Evolutionary conservation across 306 rosid species (phyloP).

Genomic region (Begonia loranthoides): DNA sequence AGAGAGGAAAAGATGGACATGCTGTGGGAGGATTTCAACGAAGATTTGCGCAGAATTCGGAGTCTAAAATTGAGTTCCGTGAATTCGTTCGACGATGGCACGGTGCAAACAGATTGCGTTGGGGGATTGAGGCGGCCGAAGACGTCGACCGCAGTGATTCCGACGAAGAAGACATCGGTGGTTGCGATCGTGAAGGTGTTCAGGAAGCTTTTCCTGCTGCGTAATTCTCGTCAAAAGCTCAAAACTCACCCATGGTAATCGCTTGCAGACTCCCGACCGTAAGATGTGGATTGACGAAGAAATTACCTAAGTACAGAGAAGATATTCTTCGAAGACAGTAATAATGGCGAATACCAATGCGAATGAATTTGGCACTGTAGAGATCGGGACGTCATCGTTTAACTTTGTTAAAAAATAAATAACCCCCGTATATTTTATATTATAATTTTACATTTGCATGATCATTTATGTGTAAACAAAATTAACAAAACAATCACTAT

Average conservation of each 20-base stretch:
- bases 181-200: constrained; percentile 6
- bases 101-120: background rate
- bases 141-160: background rate
- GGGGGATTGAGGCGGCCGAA: background rate
- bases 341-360: too few relatives aligned
- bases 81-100: constrained; percentile 4
- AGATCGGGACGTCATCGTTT: too few relatives aligned
- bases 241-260: constrained; percentile 5
- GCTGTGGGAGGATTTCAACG: constrained; percentile 14
- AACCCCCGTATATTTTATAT: too few relatives aligned
- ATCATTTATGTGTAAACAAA: too few relatives aligned
- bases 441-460: too few relatives aligned
- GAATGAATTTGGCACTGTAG: too few relatives aligned
- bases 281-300: too few relatives aligned
- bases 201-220: constrained; percentile 9
- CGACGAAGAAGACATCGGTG: constrained; percentile 3
- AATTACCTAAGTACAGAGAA: too few relatives aligned
- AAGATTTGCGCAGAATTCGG: constrained; percentile 11
- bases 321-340: too few relatives aligned
- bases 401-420: too few relatives aligned
- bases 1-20: constrained; percentile 8
- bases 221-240: constrained; percentile 10
- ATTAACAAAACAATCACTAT: too few relatives aligned
- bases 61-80: constrained; percentile 3
- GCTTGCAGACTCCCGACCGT: too few relatives aligned